phyloP scores from a whole-genome alignment of 352 stramenopile genomes.

The Blastocystis sp. region DNA sequence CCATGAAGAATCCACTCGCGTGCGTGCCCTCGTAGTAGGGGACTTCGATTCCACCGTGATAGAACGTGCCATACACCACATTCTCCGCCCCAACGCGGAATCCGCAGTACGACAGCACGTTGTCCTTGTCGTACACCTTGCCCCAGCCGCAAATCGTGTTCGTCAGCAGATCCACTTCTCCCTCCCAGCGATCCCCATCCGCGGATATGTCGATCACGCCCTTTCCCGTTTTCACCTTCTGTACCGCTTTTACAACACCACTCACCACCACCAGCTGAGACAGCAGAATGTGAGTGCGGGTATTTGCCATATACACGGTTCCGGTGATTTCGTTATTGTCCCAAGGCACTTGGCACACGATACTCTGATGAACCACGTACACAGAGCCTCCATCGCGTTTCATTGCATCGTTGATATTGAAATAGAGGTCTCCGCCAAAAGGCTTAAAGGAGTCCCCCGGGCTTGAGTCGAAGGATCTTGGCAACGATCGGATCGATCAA shows the following conservation, averaged over 20 bases:
- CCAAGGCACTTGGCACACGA: not conserved
- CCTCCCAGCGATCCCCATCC: constrained; percentile 1
- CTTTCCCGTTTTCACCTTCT: not conserved
- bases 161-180: not conserved
- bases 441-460: not conserved
- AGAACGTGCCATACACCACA: not conserved
- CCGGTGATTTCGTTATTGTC: not conserved
- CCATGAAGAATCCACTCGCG: not conserved
- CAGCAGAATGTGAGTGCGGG: not conserved
- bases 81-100: not conserved
- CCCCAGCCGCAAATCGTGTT: not conserved
- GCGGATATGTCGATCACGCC: not conserved
- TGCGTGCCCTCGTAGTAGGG: not conserved
- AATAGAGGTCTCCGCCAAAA: not conserved
- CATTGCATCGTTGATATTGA: not conserved
- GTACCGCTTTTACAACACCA: not conserved
- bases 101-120: not conserved
- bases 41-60: not conserved
- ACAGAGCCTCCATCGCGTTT: not conserved
- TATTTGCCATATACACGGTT: constrained; percentile 3
- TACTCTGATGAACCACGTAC: not conserved
- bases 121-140: constrained; percentile 1
- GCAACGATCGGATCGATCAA: not conserved
- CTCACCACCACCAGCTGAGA: not conserved
- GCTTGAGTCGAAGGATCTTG: not conserved